Evolutionary conservation across 129 eudicot species (phyloP).

Genomic region (Escallonia rubra): DNA sequence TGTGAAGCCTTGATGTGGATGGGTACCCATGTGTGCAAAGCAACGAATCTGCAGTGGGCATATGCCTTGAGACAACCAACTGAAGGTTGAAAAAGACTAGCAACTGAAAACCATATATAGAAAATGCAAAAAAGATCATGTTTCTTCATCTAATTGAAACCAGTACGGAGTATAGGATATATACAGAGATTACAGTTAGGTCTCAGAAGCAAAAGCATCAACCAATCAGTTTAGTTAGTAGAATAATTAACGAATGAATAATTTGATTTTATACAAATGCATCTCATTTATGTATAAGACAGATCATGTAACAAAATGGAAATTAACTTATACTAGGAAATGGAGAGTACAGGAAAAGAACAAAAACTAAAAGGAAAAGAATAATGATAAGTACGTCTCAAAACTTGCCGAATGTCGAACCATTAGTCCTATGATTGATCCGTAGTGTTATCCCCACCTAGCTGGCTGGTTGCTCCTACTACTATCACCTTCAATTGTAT

Average conservation of each 20-base stretch:
- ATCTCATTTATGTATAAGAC: neutral
- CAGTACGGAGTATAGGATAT: no score
- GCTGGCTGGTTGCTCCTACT: slow-evolving; percentile 24
- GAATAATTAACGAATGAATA: slow-evolving; percentile 2
- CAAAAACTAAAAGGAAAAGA: slow-evolving; percentile 1
- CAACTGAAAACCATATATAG: neutral
- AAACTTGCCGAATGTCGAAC: slow-evolving; percentile 4
- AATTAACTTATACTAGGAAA: neutral
- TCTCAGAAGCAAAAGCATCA: slow-evolving; percentile 3
- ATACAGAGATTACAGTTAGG: neutral
- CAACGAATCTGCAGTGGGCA: no score
- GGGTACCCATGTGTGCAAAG: no score
- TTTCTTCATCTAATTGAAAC: neutral
- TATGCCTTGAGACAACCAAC: no score
- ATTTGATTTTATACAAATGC: slow-evolving; percentile 2
- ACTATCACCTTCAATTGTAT: slow-evolving; percentile 43
- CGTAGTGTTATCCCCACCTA: slow-evolving; percentile 36
- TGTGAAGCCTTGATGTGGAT: no score
- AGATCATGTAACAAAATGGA: slow-evolving; percentile 1
- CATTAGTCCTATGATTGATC: neutral
- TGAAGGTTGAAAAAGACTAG: no score
- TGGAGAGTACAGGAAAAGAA: neutral
- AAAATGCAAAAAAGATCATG: neutral
- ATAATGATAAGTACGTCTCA: slow-evolving; percentile 12
- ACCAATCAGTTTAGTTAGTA: neutral